Percentiles rank a stretch among this genome's conserved stretches.
Conservation (phyloP, 2,329 filamentous ascomycete genomes). For the Rachicladosporium sp. region DNA sequence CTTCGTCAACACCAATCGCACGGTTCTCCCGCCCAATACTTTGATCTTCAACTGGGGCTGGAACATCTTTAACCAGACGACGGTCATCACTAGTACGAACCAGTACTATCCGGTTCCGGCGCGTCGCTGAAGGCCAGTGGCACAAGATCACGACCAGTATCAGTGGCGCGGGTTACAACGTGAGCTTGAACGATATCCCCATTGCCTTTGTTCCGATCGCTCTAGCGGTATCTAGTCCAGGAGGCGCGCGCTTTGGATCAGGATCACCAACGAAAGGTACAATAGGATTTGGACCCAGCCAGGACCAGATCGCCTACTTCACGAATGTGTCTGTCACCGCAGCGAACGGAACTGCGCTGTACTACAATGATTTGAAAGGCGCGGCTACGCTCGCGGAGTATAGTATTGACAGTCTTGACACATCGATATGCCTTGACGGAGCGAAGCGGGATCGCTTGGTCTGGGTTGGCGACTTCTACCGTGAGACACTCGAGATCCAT, state of each 20-base stretch:
- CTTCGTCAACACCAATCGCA: constrained; percentile 25
- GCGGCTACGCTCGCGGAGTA: constrained; percentile 26
- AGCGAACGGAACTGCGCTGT: constrained; percentile 21
- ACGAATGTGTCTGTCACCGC: constrained; percentile 24
- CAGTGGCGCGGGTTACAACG: constrained; percentile 15
- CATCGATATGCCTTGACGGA: constrained; percentile 30
- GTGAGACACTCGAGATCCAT: no score
- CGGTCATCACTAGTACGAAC: constrained; percentile 16
- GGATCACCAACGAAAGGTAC: constrained; percentile 14
- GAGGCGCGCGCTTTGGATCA: not conserved
- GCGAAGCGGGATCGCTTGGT: constrained; percentile 31
- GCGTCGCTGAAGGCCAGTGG: constrained; percentile 26
- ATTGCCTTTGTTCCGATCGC: constrained; percentile 14
- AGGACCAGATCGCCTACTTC: constrained; percentile 28
- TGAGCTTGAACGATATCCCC: constrained; percentile 17
- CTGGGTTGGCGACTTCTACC: constrained; percentile 33
- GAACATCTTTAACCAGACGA: constrained; percentile 27
- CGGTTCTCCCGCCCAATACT: constrained; percentile 24
- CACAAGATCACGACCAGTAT: constrained; percentile 27
- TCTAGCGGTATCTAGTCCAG: constrained; percentile 7
- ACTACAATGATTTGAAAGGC: constrained; percentile 20
- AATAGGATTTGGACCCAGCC: constrained; percentile 31
- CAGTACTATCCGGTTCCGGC: constrained; percentile 18
- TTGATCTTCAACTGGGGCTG: constrained; percentile 25
- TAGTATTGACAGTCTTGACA: constrained; percentile 22